Percentiles rank a stretch among this genome's conserved stretches.
Evolutionary conservation across 805 yeast species (phyloP).

Genomic region (Kodamaea fukazawae): DNA sequence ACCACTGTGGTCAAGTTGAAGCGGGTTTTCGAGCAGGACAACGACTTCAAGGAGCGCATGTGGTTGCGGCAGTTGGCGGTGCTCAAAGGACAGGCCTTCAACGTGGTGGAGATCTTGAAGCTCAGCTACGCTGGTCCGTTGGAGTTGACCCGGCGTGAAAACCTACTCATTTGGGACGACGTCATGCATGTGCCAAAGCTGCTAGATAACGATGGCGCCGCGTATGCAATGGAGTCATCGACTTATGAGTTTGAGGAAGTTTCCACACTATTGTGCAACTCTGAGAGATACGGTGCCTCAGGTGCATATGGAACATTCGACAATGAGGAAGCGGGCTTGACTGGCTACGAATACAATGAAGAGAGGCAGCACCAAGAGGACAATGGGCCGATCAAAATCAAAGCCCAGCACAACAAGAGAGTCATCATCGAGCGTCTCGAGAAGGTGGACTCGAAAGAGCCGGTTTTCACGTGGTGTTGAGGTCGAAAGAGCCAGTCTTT

Average conservation of each 20-base stretch:
- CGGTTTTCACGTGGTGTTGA: conserved; percentile 68
- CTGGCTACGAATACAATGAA: conserved; percentile 13
- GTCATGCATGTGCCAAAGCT: conserved; percentile 52
- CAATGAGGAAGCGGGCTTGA: conserved; percentile 4
- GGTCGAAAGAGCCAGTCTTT: too few relatives aligned
- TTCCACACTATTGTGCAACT: neutral
- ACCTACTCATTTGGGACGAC: conserved; percentile 59
- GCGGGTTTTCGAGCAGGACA: conserved; percentile 51
- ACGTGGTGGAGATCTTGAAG: conserved; percentile 64
- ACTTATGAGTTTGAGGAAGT: conserved; percentile 16
- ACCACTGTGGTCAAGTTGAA: conserved; percentile 47
- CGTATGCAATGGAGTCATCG: conserved; percentile 40
- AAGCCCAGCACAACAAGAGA: conserved; percentile 21
- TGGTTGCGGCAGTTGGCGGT: conserved; percentile 69
- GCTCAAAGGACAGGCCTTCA: conserved; percentile 74
- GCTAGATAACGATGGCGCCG: conserved; percentile 26
- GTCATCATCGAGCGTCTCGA: conserved; percentile 63
- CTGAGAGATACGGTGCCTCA: neutral
- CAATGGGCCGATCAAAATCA: too few relatives aligned
- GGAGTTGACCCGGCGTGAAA: conserved; percentile 58
- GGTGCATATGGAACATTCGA: neutral
- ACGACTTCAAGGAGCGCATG: conserved; percentile 62
- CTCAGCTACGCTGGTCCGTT: conserved; percentile 60
- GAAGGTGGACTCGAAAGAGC: conserved; percentile 52
- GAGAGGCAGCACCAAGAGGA: neutral